Evolutionary conservation across 306 rosid species (phyloP), one percentile per base, ranked within the genome.

Genomic region (Medicago lupulina): DNA sequence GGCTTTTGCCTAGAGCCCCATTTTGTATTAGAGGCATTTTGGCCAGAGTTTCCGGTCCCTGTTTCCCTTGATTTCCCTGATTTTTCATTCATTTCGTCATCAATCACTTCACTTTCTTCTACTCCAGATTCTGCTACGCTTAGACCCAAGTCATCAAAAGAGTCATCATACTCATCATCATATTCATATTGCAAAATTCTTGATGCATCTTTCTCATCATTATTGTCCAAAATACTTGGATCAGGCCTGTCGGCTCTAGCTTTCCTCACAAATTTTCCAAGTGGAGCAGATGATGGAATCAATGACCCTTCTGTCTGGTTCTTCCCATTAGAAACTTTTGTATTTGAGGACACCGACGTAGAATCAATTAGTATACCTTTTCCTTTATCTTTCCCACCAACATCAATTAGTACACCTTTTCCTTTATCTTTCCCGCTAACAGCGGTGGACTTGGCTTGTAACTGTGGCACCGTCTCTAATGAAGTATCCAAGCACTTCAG

Each of bases 161-260:
- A 96, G 83, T 96, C 97, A 9, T 96, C 98, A 31, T 96, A 96
- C 82, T 96, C 99, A 38, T 96, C 99, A 18, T 96, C 99, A 72
- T 92, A 96, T 82, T 96, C 99, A 70, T 86, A 96, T 67, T 90
- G 91, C 18, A 83, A 61, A 68, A 86, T 86, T 66, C 67, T 89
- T 13, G 74, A 85, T 55, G 80, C 18, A 81, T 84, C 88, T 46
- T 70, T 77, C 59, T 73, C 83, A 16, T 85, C 82, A 76, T 78
- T 88, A 16, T 55, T 76, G 76, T 96, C 93, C 61, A 96, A 87
- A 41, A 84, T 74, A 71, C 76, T 79, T 17, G 71, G 50, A 76
- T 83, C 86, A 28, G 83, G 82, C 61, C n/a, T 4, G 49, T 86
- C 93, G 73, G 73, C 85, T 80, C 67, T 88, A 51, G 96, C 64